Percentiles rank a stretch among this genome's conserved stretches.
These are phyloP conservation scores for Pseudopyricularia cyperi DNA, from an alignment of 2,329 filamentous ascomycete genomes.

Conservation along the genomic window DNA sequence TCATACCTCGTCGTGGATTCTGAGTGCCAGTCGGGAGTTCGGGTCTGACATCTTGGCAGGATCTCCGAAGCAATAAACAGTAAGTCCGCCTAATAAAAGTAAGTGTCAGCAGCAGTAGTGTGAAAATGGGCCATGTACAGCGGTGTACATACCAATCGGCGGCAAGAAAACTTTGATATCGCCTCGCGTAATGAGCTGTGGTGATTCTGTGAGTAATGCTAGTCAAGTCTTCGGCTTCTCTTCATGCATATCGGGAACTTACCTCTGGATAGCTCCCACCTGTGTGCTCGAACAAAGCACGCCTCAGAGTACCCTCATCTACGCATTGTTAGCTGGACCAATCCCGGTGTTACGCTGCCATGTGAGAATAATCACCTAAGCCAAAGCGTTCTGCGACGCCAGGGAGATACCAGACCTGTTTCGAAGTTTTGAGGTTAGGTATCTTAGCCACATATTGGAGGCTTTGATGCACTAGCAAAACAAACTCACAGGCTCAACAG, in stretches of 20 bases:
- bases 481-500: constrained; percentile 75
- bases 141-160: constrained; percentile 54
- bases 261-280: constrained; percentile 89
- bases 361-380: constrained; percentile 48
- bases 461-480: too few species aligned
- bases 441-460: background rate
- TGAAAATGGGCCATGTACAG: background rate
- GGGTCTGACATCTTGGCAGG: constrained; percentile 88
- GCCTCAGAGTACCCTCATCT: constrained; percentile 77
- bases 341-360: constrained; percentile 12
- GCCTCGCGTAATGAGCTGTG: constrained; percentile 69
- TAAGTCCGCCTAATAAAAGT: constrained; percentile 56
- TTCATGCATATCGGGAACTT: constrained; percentile 3
- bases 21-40: constrained; percentile 64
- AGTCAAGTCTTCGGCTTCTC: background rate
- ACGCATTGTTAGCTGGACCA: background rate
- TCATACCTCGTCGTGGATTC: constrained; percentile 57
- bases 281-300: constrained; percentile 86
- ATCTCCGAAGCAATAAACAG: constrained; percentile 94
- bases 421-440: background rate
- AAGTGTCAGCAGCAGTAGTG: constrained; percentile 2
- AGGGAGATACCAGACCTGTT: constrained; percentile 63
- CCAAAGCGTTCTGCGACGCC: constrained; percentile 87
- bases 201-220: background rate
- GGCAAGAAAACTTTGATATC: constrained; percentile 95